A percentile compares a stretch with the other conserved stretches of the same genome.
These are phyloP conservation scores for Fraxinus americana DNA, from an alignment of 257 asterid genomes.

Conservation along the genomic window DNA sequence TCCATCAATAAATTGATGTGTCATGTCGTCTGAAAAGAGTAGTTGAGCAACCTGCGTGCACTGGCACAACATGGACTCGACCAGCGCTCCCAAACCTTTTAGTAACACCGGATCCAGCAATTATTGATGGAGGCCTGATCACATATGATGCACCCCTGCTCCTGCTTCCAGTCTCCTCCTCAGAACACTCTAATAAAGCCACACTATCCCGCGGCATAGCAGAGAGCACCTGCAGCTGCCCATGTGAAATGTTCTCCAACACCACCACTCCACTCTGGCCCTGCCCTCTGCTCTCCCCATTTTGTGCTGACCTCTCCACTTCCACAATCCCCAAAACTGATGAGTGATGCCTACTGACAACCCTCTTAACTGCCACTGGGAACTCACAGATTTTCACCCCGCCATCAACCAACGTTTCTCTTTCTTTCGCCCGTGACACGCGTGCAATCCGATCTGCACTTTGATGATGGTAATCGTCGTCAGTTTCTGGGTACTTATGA, in stretches of 20 bases:
- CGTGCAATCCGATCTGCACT: conserved; percentile 41
- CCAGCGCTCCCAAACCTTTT: conserved; percentile 80
- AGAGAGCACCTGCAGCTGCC: conserved; percentile 85
- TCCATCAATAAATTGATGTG: too few relatives aligned
- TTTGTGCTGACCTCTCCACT: conserved; percentile 59
- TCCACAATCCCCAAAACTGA: conserved; percentile 63
- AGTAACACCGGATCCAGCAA: conserved; percentile 70
- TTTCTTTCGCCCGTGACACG: conserved; percentile 42
- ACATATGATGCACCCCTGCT: conserved; percentile 65
- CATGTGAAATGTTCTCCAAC: conserved; percentile 87
- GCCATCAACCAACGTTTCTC: conserved; percentile 55
- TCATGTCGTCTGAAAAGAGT: not conserved
- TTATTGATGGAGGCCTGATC: conserved; percentile 70
- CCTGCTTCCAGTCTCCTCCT: conserved; percentile 53
- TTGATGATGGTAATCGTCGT: conserved; percentile 47
- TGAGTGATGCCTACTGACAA: conserved; percentile 73
- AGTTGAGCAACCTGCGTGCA: conserved; percentile 70
- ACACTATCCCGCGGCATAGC: conserved; percentile 70
- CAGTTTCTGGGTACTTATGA: conserved; percentile 42
- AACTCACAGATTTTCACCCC: conserved; percentile 63
- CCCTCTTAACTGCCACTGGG: conserved; percentile 72
- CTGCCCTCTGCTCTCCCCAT: conserved; percentile 57
- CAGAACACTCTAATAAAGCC: conserved; percentile 36
- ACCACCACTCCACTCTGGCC: conserved; percentile 45
- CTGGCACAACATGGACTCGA: conserved; percentile 79